Evolutionary conservation across 257 asterid genomes (phyloP).

Genomic region (Lantana camara): DNA sequence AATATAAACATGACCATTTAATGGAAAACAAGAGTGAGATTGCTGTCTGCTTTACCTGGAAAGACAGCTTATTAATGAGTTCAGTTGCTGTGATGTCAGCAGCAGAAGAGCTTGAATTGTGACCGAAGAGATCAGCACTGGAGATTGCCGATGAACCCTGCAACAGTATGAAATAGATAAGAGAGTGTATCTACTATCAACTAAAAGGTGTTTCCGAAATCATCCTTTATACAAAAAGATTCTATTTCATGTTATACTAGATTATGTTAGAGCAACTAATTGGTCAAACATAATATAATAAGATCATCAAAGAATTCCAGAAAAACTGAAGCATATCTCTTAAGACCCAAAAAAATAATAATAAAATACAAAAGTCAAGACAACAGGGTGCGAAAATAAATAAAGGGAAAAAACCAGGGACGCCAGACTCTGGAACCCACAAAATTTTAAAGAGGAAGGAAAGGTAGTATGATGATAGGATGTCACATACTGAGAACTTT

Average conservation of each 20-base stretch:
- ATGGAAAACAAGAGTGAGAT: background rate
- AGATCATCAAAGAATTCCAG: background rate
- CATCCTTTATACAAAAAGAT: background rate
- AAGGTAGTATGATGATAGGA: constrained; percentile 1
- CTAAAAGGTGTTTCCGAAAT: background rate
- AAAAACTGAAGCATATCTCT: background rate
- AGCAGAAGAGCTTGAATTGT: constrained; percentile 35
- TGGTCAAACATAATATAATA: background rate
- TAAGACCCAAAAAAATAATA: too few relatives aligned
- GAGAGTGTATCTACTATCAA: background rate
- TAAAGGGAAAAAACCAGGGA: constrained; percentile 3
- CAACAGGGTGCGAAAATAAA: background rate
- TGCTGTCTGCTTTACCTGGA: constrained; percentile 63
- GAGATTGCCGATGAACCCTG: constrained; percentile 93
- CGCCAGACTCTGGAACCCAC: background rate
- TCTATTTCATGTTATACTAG: background rate
- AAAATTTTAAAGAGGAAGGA: constrained; percentile 2
- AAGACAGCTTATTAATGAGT: constrained; percentile 82
- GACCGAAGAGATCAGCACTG: constrained; percentile 93
- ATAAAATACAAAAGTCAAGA: too few relatives aligned
- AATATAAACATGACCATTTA: background rate
- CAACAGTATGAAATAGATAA: constrained; percentile 23
- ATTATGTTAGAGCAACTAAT: constrained; percentile 5
- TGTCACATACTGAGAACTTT: constrained; percentile 77
- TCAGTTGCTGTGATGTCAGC: constrained; percentile 75